phyloP scores from a whole-genome alignment of 2,329 filamentous ascomycete genomes.

The Chaetomium sp. region DNA sequence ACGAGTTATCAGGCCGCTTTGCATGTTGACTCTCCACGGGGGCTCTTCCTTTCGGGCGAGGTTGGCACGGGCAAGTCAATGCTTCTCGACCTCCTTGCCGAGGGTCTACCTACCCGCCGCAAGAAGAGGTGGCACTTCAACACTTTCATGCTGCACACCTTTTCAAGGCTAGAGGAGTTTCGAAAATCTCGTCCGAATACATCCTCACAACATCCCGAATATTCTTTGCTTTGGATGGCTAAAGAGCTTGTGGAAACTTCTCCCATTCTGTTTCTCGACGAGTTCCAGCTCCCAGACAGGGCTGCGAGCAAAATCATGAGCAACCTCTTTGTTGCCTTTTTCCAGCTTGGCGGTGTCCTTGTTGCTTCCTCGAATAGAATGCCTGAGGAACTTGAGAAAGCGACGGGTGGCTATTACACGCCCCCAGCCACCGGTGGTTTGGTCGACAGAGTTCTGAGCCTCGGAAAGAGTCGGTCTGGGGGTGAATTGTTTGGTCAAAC shows the following conservation, averaged over 20 bases:
- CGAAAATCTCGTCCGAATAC: conserved; percentile 45
- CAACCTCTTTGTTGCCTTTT: conserved; percentile 77
- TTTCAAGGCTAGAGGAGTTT: conserved; percentile 70
- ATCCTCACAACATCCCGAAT: conserved; percentile 48
- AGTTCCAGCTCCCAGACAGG: conserved; percentile 81
- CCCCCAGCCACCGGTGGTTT: conserved; percentile 57
- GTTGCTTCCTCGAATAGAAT: conserved; percentile 81
- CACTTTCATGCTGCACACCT: conserved; percentile 79
- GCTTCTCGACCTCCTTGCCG: conserved; percentile 80
- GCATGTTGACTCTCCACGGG: conserved; percentile 70
- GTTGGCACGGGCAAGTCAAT: conserved; percentile 84
- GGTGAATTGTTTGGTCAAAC: conserved; percentile 60
- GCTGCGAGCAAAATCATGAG: conserved; percentile 78
- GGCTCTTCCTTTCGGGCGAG: conserved; percentile 76
- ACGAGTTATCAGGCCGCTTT: conserved; percentile 72
- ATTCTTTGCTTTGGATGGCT: conserved; percentile 73
- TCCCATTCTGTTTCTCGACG: conserved; percentile 78
- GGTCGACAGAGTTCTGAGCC: conserved; percentile 52
- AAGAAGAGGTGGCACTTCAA: conserved; percentile 83
- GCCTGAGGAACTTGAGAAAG: conserved; percentile 78
- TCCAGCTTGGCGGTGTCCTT: conserved; percentile 78
- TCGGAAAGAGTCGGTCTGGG: conserved; percentile 40
- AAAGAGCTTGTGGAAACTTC: conserved; percentile 74
- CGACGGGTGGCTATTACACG: conserved; percentile 69
- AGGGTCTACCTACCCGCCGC: conserved; percentile 70